A percentile compares a stretch with the other conserved stretches of the same genome.
phyloP scores from a whole-genome alignment of 75 land plant genomes.

The Cryptomeria japonica region DNA sequence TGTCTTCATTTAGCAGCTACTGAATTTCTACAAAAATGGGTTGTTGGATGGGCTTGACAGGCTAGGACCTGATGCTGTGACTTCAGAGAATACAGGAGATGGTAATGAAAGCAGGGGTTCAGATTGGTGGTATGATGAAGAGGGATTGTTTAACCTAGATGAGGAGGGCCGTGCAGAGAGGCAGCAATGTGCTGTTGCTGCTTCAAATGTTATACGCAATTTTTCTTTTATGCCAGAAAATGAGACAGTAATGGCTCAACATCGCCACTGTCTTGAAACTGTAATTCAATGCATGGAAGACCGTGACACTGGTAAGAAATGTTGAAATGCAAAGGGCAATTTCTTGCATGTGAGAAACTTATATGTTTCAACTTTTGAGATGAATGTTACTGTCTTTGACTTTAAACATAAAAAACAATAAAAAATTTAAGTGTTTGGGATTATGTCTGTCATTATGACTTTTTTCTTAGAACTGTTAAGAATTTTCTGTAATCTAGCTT shows the following conservation, averaged over 20 bases:
- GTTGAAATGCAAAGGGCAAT: neutral
- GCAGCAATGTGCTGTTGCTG: constrained; percentile 93
- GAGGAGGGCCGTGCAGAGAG: constrained; percentile 89
- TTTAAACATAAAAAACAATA: neutral
- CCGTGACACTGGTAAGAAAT: constrained; percentile 60
- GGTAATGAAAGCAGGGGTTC: constrained; percentile 25
- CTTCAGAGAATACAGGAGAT: constrained; percentile 34
- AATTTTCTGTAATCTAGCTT: neutral
- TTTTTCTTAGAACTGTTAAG: neutral
- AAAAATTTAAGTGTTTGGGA: neutral
- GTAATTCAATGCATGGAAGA: constrained; percentile 88
- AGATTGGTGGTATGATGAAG: constrained; percentile 94
- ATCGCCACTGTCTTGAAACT: constrained; percentile 90
- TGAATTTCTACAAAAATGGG: constrained; percentile 4
- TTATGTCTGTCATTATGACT: neutral
- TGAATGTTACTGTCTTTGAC: neutral
- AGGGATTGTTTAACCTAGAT: constrained; percentile 95
- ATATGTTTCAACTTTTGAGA: neutral
- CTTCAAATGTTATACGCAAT: constrained; percentile 94
- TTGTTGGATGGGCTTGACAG: constrained; percentile 24
- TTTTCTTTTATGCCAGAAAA: constrained; percentile 99
- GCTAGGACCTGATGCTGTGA: constrained; percentile 30
- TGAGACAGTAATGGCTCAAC: constrained; percentile 84
- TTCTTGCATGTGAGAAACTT: constrained; percentile 15
- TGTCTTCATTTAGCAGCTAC: neutral